Conservation (phyloP, 371 early-diverging fungal species). For the Mucor sp. region DNA sequence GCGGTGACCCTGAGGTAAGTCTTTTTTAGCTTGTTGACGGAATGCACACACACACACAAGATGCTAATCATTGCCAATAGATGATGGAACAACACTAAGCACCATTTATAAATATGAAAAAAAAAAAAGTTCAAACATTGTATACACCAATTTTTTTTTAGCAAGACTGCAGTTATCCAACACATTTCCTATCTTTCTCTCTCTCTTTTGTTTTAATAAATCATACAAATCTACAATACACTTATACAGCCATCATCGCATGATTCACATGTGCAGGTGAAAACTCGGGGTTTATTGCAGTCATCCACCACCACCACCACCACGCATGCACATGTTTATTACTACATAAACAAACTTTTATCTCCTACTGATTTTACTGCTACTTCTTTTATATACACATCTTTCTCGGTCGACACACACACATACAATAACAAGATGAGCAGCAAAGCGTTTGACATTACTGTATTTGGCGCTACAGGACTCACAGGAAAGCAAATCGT, state of each 20-base stretch:
- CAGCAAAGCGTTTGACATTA: slow-evolving; percentile 46
- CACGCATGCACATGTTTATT: neutral
- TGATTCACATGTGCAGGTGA: neutral
- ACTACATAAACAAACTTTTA: neutral
- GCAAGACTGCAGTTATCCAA: neutral
- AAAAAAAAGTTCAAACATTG: slow-evolving; percentile 1
- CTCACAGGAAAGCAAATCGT: slow-evolving; percentile 83
- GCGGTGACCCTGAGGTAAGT: slow-evolving; percentile 7
- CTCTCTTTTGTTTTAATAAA: slow-evolving; percentile 2
- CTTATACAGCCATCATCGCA: neutral
- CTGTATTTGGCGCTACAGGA: slow-evolving; percentile 88
- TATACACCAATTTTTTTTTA: neutral
- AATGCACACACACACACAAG: neutral
- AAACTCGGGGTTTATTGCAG: neutral
- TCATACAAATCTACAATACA: neutral
- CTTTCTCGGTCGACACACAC: neutral
- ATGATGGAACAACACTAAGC: slow-evolving; percentile 16
- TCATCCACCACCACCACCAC: neutral
- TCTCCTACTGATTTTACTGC: neutral
- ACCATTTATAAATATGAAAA: neutral
- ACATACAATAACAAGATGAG: slow-evolving; percentile 1
- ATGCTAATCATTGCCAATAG: neutral
- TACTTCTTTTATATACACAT: neutral
- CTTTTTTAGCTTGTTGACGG: neutral
- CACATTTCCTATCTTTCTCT: neutral